Conservation (phyloP, 306 rosid species). For the Canavalia ensiformis region DNA sequence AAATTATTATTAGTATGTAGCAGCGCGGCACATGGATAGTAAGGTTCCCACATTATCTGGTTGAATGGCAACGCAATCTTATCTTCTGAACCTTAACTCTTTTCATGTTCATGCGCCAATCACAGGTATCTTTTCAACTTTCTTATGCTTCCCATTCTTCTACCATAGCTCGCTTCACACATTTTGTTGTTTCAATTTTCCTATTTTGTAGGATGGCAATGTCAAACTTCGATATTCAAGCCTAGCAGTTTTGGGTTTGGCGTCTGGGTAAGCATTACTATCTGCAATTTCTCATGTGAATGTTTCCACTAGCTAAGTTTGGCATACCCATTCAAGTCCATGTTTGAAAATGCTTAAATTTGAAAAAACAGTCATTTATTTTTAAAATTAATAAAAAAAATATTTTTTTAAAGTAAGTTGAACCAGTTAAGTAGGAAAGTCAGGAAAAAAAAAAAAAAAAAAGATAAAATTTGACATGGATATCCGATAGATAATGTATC, state of each 20-base stretch:
- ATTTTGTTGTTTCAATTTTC: slow-evolving; percentile 13
- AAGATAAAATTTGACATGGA: not conserved
- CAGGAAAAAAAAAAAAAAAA: not conserved
- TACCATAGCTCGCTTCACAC: not conserved
- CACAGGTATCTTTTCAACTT: slow-evolving; percentile 37
- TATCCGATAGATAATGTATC: not conserved
- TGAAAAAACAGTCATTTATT: no score
- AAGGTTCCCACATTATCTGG: not conserved
- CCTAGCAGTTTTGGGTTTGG: slow-evolving; percentile 38
- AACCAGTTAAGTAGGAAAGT: not conserved
- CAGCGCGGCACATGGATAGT: not conserved
- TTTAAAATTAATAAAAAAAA: no score
- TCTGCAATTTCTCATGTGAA: not conserved
- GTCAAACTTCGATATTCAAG: slow-evolving; percentile 44
- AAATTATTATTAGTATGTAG: not conserved
- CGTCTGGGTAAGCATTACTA: slow-evolving; percentile 31
- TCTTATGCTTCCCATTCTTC: slow-evolving; percentile 9
- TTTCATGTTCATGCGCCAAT: slow-evolving; percentile 21
- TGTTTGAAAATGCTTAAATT: no score
- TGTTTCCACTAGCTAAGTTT: not conserved
- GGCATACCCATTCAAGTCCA: not conserved
- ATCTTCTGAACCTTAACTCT: slow-evolving; percentile 49
- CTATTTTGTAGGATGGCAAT: slow-evolving; percentile 46
- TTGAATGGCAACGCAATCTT: slow-evolving; percentile 58
- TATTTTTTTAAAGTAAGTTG: no score